Evolutionary conservation across 1,139 yeast species (phyloP), one percentile per base, ranked within the genome.

Genomic region (Protomyces lactucae-debilis): DNA sequence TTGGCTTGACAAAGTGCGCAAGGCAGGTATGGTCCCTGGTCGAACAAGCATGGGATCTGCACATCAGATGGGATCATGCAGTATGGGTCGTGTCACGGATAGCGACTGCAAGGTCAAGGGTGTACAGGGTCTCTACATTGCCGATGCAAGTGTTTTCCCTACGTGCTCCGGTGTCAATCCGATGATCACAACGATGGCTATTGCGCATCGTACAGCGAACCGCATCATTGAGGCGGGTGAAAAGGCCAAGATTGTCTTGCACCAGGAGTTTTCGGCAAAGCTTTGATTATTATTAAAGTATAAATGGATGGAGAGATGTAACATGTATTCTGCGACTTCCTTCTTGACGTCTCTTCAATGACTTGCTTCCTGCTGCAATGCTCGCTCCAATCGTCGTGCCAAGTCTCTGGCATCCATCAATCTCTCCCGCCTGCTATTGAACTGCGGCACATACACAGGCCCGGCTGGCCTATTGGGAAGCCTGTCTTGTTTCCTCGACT

Each of bases 131-230:
- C 77, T 84, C 52, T 82, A 78, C 69, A 81, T 84, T 37, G 85
- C 85, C 2, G 87, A 83, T 72, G 80, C 85, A 3, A 81, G 85
- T 71, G 79, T 78, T 9, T 74, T 83, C 75, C 87, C 87, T 5
- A 77, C 84, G 4, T 86, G 86, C 0, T 79, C 83, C 65, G 87
- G 87, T 8, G 85, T 80, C 43, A 83, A 83, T 69, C 87, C 78
- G 12, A 76, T 76, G 78, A 70, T 75, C 14, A 53, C 64, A 16
- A 60, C 64, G 39, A 60, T 60, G 64, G 64, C 53, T 3, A 28
- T 55, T 12, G 64, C 64, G 5, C 55, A 60, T 23, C 54, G 52
- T 18, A 60, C 59, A 8, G 43, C 54, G 12, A 36, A 40, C 35
- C 53, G 53, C 46, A 55, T 60, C 14, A 45, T 60, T 36, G 59